Conservation (phyloP, 140 eudicot genomes). For the Stevia rebaudiana region DNA sequence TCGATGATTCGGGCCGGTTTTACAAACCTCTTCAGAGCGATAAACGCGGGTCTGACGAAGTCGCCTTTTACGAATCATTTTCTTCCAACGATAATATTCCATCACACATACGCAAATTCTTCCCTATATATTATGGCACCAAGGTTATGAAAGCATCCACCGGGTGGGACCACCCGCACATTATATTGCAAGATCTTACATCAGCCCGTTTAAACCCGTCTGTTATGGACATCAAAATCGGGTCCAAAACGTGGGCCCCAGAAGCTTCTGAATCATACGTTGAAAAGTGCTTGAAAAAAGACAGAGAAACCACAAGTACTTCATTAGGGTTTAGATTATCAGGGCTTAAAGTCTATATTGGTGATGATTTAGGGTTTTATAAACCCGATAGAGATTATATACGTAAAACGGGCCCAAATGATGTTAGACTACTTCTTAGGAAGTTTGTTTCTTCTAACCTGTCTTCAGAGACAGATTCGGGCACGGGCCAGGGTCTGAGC, state of each 20-base stretch:
- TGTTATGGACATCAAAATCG: constrained; percentile 80
- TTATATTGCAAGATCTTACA: constrained; percentile 63
- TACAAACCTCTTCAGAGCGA: constrained; percentile 90
- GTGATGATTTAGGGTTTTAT: constrained; percentile 54
- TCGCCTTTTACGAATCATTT: constrained; percentile 57
- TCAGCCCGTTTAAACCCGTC: constrained; percentile 48
- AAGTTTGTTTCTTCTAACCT: constrained; percentile 64
- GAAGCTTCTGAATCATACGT: constrained; percentile 63
- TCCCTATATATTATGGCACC: constrained; percentile 73
- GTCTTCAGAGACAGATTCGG: constrained; percentile 19
- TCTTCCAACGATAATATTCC: constrained; percentile 47
- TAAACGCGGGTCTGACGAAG: constrained; percentile 65
- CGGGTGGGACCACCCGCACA: constrained; percentile 71
- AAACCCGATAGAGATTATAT: constrained; percentile 53
- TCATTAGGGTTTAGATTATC: constrained; percentile 70
- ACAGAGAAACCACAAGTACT: constrained; percentile 51
- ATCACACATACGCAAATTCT: constrained; percentile 47
- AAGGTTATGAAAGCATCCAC: constrained; percentile 62
- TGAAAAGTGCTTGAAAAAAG: constrained; percentile 64
- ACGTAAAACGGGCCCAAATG: constrained; percentile 41
- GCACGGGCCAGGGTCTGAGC: constrained; percentile 2
- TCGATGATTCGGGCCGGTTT: constrained; percentile 72
- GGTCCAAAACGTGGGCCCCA: constrained; percentile 85
- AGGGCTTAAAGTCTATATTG: constrained; percentile 47
- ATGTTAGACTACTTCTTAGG: constrained; percentile 51